Conservation (phyloP, 805 yeast genomes). For the Saturnispora mendoncae region DNA sequence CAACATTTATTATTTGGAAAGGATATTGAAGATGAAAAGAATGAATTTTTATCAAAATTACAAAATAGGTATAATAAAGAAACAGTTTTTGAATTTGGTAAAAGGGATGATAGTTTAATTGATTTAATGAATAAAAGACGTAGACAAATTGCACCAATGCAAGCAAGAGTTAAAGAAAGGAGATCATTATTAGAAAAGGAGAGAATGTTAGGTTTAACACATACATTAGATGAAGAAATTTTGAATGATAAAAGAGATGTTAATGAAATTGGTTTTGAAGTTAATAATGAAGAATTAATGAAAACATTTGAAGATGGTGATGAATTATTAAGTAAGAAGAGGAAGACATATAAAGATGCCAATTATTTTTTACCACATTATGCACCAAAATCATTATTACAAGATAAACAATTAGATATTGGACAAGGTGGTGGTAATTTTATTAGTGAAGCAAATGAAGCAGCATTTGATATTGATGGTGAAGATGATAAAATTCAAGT, state of each 20-base stretch:
- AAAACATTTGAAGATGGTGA: slow-evolving; percentile 48
- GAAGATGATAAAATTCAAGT: slow-evolving; percentile 60
- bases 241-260: slow-evolving; percentile 36
- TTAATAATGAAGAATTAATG: slow-evolving; percentile 40
- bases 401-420: slow-evolving; percentile 62
- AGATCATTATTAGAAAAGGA: slow-evolving; percentile 61
- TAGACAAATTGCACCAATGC: slow-evolving; percentile 70
- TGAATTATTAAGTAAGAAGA: slow-evolving; percentile 20
- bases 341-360: slow-evolving; percentile 17
- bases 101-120: slow-evolving; percentile 60
- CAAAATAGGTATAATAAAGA: slow-evolving; percentile 67
- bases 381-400: slow-evolving; percentile 67
- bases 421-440: slow-evolving; percentile 54
- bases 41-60: slow-evolving; percentile 60
- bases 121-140: slow-evolving; percentile 83
- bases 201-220: slow-evolving; percentile 65
- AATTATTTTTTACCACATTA: slow-evolving; percentile 74
- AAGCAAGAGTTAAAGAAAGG: slow-evolving; percentile 65
- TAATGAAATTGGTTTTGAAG: slow-evolving; percentile 29
- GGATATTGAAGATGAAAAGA: slow-evolving; percentile 65
- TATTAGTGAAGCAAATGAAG: slow-evolving; percentile 74
- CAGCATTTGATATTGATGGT: slow-evolving; percentile 73
- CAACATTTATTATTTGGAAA: slow-evolving; percentile 74
- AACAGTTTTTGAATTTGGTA: slow-evolving; percentile 87
- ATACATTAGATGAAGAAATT: slow-evolving; percentile 65